Base-by-base conservation (phyloP, 2,329 filamentous ascomycete genomes). In the Beauveria sp. region DNA sequence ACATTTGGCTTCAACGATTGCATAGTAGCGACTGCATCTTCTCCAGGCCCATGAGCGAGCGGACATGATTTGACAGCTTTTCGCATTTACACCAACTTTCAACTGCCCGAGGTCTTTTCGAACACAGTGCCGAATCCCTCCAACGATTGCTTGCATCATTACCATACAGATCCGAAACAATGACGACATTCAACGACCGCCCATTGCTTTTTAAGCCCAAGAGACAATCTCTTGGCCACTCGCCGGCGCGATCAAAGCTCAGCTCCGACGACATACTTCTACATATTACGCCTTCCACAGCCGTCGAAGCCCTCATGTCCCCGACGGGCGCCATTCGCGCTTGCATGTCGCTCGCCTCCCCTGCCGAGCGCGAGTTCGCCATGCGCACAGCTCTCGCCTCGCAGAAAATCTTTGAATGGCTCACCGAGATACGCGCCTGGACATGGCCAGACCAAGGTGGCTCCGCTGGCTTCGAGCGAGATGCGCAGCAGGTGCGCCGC, bases 391-490 rank as follows among this genome's bases (percentile, higher is more conserved):
- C 89, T 48, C 74, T 86, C 64, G 87, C 88, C 18, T 88, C 88
- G 14, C 84, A 88, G 67, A 86, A 83, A 65, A 84, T 95, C 64
- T 82, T 88, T 72, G 81, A 84, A 69, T 95, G 90, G 90, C 79
- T 89, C 28, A 78, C 84, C n/a, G 90, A 95, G 76, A 78, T 95
- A 45, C 75, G 77, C 50, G 70, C 75, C 50, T 86, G 84, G 85
- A 73, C 77, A 1, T 86, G 86, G 85, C 80, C 84, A 2, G 69
- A 75, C 1, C 69, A 73, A 4, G 74, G 73, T 16, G 79, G 79
- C 45, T 78, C 82, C 2, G 72, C 76, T 1, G 85, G 85, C 8
- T 88, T 88, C 63, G 78, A 83, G n/a, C 49, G 45, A 16, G 67
- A 71, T 75, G 65, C 80, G 82, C 12, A 67, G 69, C 46, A 62